These are phyloP conservation scores for Termitomyces heimii DNA, from an alignment of 768 basidiomycete genomes.

Conservation along the genomic window DNA sequence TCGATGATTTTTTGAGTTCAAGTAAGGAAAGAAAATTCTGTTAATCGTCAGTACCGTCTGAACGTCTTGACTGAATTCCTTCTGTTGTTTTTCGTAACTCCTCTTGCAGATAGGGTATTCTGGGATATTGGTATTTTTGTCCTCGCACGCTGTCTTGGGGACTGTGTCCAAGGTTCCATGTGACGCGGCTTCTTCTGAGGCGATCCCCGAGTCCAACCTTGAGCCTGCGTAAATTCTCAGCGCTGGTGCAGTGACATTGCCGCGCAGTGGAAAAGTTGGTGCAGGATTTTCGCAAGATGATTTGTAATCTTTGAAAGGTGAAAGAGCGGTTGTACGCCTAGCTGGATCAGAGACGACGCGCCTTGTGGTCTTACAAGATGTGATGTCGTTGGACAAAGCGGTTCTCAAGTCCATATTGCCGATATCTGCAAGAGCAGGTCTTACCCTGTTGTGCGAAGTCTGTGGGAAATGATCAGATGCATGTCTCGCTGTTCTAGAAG, in stretches of 20 bases:
- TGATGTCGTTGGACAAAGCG: conserved; percentile 13
- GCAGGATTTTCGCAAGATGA: background rate
- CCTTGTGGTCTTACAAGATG: conserved; percentile 12
- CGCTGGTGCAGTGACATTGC: conserved; percentile 1
- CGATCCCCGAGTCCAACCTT: background rate
- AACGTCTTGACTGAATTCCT: background rate
- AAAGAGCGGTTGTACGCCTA: conserved; percentile 2
- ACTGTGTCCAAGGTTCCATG: background rate
- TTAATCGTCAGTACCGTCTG: background rate
- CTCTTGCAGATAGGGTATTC: background rate
- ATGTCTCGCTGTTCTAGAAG: conserved; percentile 2
- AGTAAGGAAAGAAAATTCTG: background rate
- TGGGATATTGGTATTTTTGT: background rate
- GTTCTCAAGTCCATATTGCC: conserved; percentile 17
- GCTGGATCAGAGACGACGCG: conserved; percentile 28
- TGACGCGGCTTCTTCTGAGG: background rate
- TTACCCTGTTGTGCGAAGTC: background rate
- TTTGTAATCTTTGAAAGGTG: background rate
- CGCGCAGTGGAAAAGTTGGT: background rate
- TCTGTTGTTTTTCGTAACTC: background rate
- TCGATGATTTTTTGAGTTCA: background rate
- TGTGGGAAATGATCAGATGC: conserved; percentile 6
- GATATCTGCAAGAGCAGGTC: conserved; percentile 12
- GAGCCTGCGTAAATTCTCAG: background rate
- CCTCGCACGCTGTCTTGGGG: background rate